Evolutionary conservation across 371 early-diverging fungal species (phyloP).

Genomic region (Gilbertella persicaria): DNA sequence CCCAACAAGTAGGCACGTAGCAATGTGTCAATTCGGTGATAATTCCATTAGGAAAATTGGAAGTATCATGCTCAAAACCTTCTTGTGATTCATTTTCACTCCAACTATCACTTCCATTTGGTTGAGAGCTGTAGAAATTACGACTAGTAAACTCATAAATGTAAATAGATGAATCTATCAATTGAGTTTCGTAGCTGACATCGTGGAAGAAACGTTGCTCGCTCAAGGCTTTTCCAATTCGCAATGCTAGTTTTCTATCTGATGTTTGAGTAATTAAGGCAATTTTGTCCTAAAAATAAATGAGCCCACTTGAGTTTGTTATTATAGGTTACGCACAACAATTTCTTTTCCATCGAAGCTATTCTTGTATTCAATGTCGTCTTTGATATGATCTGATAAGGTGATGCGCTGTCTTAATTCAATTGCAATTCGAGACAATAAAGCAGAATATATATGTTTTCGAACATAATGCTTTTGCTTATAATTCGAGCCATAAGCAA

Average conservation of each 20-base stretch:
- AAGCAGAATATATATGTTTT: no score
- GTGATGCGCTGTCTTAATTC: slow-evolving; percentile 48
- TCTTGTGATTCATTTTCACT: background rate
- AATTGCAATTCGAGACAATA: slow-evolving; percentile 74
- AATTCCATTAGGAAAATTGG: slow-evolving; percentile 15
- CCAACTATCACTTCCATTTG: background rate
- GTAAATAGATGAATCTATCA: slow-evolving; percentile 71
- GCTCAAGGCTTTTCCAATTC: slow-evolving; percentile 70
- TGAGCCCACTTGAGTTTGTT: background rate
- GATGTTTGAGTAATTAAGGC: background rate
- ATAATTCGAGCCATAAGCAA: slow-evolving; percentile 33
- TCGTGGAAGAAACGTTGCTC: slow-evolving; percentile 73
- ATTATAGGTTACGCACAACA: slow-evolving; percentile 70
- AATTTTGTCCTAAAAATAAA: background rate
- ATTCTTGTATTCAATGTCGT: slow-evolving; percentile 76
- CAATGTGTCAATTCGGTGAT: slow-evolving; percentile 33
- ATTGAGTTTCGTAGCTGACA: slow-evolving; percentile 61
- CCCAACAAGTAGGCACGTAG: slow-evolving; percentile 77
- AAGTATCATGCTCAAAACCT: background rate
- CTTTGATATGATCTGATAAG: slow-evolving; percentile 53
- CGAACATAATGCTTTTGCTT: no score
- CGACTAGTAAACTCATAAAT: slow-evolving; percentile 43
- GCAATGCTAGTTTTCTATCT: slow-evolving; percentile 67
- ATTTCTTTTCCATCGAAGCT: slow-evolving; percentile 82
- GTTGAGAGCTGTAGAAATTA: no score